Base-by-base conservation (phyloP, 148 eudicot species). In the Fagopyrum tataricum region DNA sequence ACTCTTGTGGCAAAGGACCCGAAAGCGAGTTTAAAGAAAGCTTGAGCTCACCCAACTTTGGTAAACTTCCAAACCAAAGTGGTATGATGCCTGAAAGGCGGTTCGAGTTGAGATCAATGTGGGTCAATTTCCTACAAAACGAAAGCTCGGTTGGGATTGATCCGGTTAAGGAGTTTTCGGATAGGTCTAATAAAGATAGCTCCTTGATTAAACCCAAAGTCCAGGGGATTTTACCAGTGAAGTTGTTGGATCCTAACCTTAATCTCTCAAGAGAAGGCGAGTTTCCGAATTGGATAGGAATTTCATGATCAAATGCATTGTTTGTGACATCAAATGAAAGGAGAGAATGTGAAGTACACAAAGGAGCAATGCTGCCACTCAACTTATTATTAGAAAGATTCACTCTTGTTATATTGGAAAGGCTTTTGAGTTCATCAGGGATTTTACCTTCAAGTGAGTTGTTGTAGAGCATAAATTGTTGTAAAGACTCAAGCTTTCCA, bases 391-490 rank as follows among this genome's bases (percentile, higher is more conserved):
- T 79, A 7, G 99, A 95, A 66, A 95, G 85, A 82, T 95, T 91
- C 37, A 95, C 75, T 78, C 99, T 85, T 6, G 99, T 91, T 72
- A 95, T 31, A 68, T 92, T 95, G 0, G 84, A 51, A 18, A 95
- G 47, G 67, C 79, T 79, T 67, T 77, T 74, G 20, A 95, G 82
- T 51, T 85, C 86, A 59, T 51, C 81, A 44, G 97, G 94, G 31
- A 95, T 75, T 44, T 78, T 90, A 73, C 99, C 99, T 83, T 85
- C 84, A 20, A 92, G 85, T 12, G 97, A 86, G 61, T 92, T 92
- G 76, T 95, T 95, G 78, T 95, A 92, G 10, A 95, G 86, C 99
- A 91, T 92, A 12, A 95, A 75, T 87, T 91, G 92, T 73, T 92
- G 78, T 49, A 95, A 75, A 7, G 79, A 71, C 15, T 11, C 58